phyloP scores from a whole-genome alignment of 2,329 filamentous ascomycete genomes.

The Dactylonectria estremocensis region DNA sequence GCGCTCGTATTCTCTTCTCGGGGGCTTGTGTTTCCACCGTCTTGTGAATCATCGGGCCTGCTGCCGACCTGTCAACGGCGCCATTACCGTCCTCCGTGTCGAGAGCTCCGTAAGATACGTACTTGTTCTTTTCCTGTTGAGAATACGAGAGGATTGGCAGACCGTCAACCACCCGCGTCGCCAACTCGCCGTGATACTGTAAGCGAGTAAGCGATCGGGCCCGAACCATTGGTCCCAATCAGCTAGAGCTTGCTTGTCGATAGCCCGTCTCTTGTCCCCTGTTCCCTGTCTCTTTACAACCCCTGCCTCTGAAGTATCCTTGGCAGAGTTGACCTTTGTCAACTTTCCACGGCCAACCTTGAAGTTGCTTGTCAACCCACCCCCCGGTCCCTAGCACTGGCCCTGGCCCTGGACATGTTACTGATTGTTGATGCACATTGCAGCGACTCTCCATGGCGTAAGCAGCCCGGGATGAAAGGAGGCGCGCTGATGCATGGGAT shows the following conservation, averaged over 20 bases:
- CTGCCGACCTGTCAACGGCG: background rate
- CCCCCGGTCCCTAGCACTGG: background rate
- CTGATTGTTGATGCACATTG: slow-evolving; percentile 12
- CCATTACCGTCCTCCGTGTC: slow-evolving; percentile 1
- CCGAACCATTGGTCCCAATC: slow-evolving; percentile 40
- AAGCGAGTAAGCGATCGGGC: slow-evolving; percentile 40
- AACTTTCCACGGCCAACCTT: slow-evolving; percentile 5
- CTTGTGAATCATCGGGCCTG: background rate
- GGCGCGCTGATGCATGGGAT: slow-evolving; percentile 16
- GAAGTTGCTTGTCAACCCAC: slow-evolving; percentile 11
- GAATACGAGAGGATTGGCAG: slow-evolving; percentile 46
- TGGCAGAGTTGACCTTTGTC: slow-evolving; percentile 9
- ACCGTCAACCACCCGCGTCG: slow-evolving; percentile 36
- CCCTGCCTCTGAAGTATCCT: slow-evolving; percentile 6
- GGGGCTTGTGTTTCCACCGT: slow-evolving; percentile 3
- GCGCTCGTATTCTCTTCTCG: slow-evolving; percentile 18
- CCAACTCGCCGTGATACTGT: slow-evolving; percentile 15
- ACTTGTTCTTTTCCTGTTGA: slow-evolving; percentile 6
- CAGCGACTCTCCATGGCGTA: slow-evolving; percentile 20
- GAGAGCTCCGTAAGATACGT: slow-evolving; percentile 20
- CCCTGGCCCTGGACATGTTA: slow-evolving; percentile 5
- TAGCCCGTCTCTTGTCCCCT: slow-evolving; percentile 37
- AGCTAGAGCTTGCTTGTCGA: slow-evolving; percentile 22
- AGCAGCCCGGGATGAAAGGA: slow-evolving; percentile 19
- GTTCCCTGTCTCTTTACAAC: slow-evolving; percentile 38